Percentiles rank a stretch among this genome's conserved stretches.
These are phyloP conservation scores for Pseudozyma pruni DNA, from an alignment of 1,284 basidiomycete genomes.

Conservation along the genomic window DNA sequence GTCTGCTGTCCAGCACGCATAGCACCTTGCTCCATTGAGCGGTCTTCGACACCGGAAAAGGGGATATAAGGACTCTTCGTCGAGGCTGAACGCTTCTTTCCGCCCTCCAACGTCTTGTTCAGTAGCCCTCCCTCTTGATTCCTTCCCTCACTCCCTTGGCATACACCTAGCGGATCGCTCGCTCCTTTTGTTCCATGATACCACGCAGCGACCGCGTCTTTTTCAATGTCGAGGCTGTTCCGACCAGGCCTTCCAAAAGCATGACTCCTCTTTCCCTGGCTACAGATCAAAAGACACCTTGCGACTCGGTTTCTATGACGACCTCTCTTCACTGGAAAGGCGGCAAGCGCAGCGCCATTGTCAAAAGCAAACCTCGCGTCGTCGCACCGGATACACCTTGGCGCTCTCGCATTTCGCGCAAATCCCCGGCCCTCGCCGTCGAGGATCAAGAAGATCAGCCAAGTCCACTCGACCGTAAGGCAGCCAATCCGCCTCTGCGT, in stretches of 20 bases:
- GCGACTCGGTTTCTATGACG: neutral
- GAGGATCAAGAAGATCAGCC: constrained; percentile 9
- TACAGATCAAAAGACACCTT: neutral
- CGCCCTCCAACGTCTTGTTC: constrained; percentile 8
- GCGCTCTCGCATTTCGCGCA: constrained; percentile 35
- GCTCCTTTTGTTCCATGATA: constrained; percentile 14
- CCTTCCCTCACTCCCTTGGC: neutral
- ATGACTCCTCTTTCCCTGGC: neutral
- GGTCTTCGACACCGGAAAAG: neutral
- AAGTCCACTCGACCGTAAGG: constrained; percentile 34
- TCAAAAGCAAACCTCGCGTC: constrained; percentile 15
- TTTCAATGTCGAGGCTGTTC: constrained; percentile 17
- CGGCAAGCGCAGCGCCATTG: constrained; percentile 11
- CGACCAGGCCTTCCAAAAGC: constrained; percentile 1
- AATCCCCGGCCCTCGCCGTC: neutral
- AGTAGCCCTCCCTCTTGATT: neutral
- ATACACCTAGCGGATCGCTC: neutral
- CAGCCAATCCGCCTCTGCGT: neutral
- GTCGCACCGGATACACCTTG: constrained; percentile 28
- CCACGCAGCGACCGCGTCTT: constrained; percentile 25
- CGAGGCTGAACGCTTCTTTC: neutral
- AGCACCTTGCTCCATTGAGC: neutral
- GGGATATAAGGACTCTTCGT: constrained; percentile 16
- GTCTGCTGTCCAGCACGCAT: constrained; percentile 2
- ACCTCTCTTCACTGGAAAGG: neutral